Evolutionary conservation across 768 basidiomycete genomes (phyloP), one percentile per base, ranked within the genome.

Genomic region (Psilocybe azurescens): DNA sequence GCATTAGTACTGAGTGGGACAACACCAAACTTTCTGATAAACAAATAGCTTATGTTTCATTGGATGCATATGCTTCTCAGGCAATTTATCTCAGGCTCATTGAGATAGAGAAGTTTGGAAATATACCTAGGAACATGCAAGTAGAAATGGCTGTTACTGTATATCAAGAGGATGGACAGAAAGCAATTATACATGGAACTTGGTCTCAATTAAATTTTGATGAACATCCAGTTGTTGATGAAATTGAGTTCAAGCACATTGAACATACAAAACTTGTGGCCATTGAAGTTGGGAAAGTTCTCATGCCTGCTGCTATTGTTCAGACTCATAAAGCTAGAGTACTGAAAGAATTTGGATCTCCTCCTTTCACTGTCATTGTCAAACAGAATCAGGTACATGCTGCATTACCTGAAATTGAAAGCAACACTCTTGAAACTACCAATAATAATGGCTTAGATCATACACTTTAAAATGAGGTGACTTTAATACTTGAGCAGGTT

Each of bases 241-340:
- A 16, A 24, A 64, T 69, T 28, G 56, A 57, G 63, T 33, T 54
- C 51, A 24, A 54, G 30, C 38, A 38, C 38, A 14, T 7, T 8
- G 38, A 38, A 38, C 38, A 38, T 20, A 36, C 33, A 1, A 46
- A 33, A 16, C 56, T 39, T 7, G 58, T 41, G 1, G n/a, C 67
- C 2, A 60, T 71, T 18, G 57, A 58, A 2, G 46, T 71, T 11
- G 1, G 24, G 5, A 18, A 69, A 1, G 55, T 69, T 6, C 28
- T 58, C 20, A 59, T 67, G 4, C 70, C 70, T 50, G 67, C 59
- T 20, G 68, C 70, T 1, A 60, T 69, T 13, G 32, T 71, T 13
- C 9, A 55, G 1, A 61, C 61, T 13, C 70, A 69, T 53, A 18
- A 55, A 8, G 64, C 65, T 11, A 50, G 58, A 8, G 4, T 59